Base-by-base conservation (phyloP, 2,329 filamentous ascomycete species). In the Colletotrichum navitas region DNA sequence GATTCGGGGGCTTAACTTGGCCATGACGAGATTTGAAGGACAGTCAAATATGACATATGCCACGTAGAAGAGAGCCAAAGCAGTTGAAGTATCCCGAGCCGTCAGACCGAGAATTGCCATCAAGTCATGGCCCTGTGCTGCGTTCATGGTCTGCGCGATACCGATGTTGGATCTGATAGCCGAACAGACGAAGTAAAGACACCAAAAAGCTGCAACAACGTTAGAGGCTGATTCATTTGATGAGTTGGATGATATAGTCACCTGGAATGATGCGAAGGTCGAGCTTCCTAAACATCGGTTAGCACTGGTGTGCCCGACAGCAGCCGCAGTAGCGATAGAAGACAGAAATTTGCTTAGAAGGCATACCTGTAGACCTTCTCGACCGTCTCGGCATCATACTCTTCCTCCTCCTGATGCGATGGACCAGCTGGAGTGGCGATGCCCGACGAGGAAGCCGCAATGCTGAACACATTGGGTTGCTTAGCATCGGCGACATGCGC, bases 111-210 rank as follows among this genome's bases (percentile, higher is more conserved):
- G 87, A 47, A 92, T 87, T 2, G 89, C 88, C 75, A 88, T 88
- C n/a, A 97, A 89, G 78, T 96, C 92, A 79, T 97, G 94, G 43
- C 88, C 87, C 52, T 87, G 82, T 24, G 87, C 82, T 39, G 82
- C 82, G 82, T 97, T 97, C 94, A 97, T 97, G 1, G 94, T 97
- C 83, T 97, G 94, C n/a, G 94, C 93, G 75, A 97, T 90, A 73
- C 94, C 94, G 75, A 97, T 93, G 81, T 97, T 97, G 77, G 94
- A 96, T 63, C 94, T 91, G 77, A 97, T 96, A 72, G 94, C 94
- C 0, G 94, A 96, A 85, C 94, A 96, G 74, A 97, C 88, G 79
- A 97, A 97, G 83, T 97, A 97, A 21, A 97, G 87, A 21, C 92
- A 81, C 94, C 94, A 97, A 81, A 97, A 95, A 39, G 94, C 93